Evolutionary conservation across 495 filamentous ascomycete genomes (phyloP), one percentile per base, ranked within the genome.

Genomic region (Parachaetomium inaequale): DNA sequence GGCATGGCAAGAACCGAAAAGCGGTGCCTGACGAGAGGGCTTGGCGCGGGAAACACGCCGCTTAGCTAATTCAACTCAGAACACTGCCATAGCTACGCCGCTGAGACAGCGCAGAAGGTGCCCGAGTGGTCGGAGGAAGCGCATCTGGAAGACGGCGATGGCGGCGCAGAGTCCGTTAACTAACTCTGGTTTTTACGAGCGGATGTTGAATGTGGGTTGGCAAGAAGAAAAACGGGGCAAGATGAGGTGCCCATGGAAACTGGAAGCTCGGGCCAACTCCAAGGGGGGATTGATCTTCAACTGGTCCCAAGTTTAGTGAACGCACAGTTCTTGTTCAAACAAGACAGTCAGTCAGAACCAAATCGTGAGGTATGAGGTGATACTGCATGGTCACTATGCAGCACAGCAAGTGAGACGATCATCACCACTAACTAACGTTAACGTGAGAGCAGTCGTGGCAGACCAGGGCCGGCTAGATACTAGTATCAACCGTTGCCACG

Each of bases 21-120:
- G 54, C 54, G 21, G 54, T 45, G 38, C 38, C 31, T 54, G 51
- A 31, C 26, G 52, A 38, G 31, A 50, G 21, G 21, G n/a, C 51
- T 54, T 54, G 51, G 51, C 51, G 23, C 0, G 23, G 28, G 36
- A 40, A 38, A 31, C 6, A 5, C n/a, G 31, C 54, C 36, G 54
- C 55, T 57, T 57, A 47, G 19, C 26, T 57, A 57, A 57, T 45
- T 46, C 19, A 43, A 29, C 21, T 0, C 4, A 5, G 12, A 6
- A 54, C 19, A 14, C 31, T 23, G 0, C n/a, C 29, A 23, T 10
- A 5, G 7, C 17, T 4, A 34, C 5, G 31, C 12, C 29, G 51
- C 47, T 51, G 36, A 40, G 36, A 40, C 14, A 40, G 36, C 36
- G 36, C 36, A 17, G 36, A 5, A n/a, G 5, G 36, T 15, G 36